Evolutionary conservation across 306 rosid genomes (phyloP).

Genomic region (Begonia peltatifolia): DNA sequence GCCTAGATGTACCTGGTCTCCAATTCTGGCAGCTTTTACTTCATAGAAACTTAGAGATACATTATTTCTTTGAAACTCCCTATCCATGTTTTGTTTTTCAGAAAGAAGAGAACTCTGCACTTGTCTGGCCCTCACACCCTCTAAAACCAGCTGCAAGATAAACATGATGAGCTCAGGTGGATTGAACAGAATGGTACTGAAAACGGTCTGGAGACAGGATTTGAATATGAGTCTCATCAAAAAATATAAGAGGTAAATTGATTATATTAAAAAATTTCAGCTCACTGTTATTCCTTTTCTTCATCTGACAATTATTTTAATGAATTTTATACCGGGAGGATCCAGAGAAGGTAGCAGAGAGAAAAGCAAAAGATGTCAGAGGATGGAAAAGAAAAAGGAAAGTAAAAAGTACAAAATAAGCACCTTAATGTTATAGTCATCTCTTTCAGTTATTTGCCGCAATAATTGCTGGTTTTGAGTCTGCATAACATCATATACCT

Average conservation of each 20-base stretch:
- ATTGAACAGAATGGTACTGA: too few relatives aligned
- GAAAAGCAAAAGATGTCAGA: neutral
- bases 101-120: constrained; percentile 39
- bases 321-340: too few relatives aligned
- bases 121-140: constrained; percentile 67
- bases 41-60: constrained; percentile 52
- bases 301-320: too few relatives aligned
- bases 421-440: constrained; percentile 97
- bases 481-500: constrained; percentile 96
- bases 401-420: neutral
- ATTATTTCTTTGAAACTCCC: constrained; percentile 59
- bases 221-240: too few relatives aligned
- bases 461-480: constrained; percentile 92
- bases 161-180: neutral
- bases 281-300: too few relatives aligned
- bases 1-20: constrained; percentile 58
- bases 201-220: too few relatives aligned
- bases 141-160: constrained; percentile 71
- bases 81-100: constrained; percentile 49
- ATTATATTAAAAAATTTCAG: too few relatives aligned
- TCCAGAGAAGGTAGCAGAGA: too few relatives aligned
- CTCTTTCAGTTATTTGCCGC: constrained; percentile 95
- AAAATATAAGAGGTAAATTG: too few relatives aligned
- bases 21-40: constrained; percentile 53
- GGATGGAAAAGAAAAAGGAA: neutral